Conservation (phyloP, 2,329 filamentous ascomycete species). For the Chrysosporium keratinophilum region DNA sequence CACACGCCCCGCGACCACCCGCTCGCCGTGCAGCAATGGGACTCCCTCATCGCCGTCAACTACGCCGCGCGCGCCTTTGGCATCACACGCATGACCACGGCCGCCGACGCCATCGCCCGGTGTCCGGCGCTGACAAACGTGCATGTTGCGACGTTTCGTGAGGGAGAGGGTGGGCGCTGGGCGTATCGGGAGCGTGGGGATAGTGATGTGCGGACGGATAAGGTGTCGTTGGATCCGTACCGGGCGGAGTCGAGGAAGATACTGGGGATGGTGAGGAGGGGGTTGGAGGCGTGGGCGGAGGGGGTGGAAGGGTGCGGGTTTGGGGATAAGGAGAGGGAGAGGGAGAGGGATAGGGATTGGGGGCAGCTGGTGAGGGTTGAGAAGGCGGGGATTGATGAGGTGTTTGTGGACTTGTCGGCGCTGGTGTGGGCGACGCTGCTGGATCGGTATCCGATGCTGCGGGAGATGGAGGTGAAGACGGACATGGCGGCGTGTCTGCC, state of each 20-base stretch:
- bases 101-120: slow-evolving; percentile 71
- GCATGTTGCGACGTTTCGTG: slow-evolving; percentile 90
- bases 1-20: slow-evolving; percentile 63
- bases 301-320: slow-evolving; percentile 14
- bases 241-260: slow-evolving; percentile 75
- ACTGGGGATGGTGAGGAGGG: slow-evolving; percentile 63
- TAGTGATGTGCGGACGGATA: slow-evolving; percentile 72
- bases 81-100: slow-evolving; percentile 66
- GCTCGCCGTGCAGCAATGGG: slow-evolving; percentile 90
- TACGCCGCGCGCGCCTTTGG: slow-evolving; percentile 78
- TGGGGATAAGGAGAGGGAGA: slow-evolving; percentile 14
- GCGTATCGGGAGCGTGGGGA: slow-evolving; percentile 75
- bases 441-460: slow-evolving; percentile 64
- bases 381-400: slow-evolving; percentile 91
- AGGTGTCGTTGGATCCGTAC: slow-evolving; percentile 91
- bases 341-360: slow-evolving; percentile 17
- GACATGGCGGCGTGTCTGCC: slow-evolving; percentile 63
- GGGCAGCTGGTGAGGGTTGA: slow-evolving; percentile 53
- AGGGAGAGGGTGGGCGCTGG: slow-evolving; percentile 77
- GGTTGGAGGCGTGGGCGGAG: slow-evolving; percentile 44
- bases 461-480: slow-evolving; percentile 38
- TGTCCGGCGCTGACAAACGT: slow-evolving; percentile 78
- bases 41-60: slow-evolving; percentile 90
- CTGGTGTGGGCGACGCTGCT: slow-evolving; percentile 69
- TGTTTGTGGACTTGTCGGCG: slow-evolving; percentile 82